Base-by-base conservation (phyloP, 2,329 filamentous ascomycete species). In the Bipolaris bicolor region DNA sequence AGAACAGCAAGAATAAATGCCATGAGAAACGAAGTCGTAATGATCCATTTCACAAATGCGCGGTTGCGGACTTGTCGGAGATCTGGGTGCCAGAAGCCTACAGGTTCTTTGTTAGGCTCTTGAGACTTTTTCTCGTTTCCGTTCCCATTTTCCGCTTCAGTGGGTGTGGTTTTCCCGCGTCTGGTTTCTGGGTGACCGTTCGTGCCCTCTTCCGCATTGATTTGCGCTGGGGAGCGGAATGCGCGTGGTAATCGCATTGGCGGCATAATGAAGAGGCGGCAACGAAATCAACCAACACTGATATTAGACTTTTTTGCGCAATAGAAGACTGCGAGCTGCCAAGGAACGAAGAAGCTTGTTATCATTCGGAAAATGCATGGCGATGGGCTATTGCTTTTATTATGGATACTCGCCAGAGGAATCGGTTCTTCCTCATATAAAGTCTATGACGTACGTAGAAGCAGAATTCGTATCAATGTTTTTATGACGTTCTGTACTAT, bases 1-100 rank as follows among this genome's bases (percentile, higher is more conserved):
- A 89, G 69, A 3, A 87, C 78, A 10, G 63, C 75, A 5, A 88
- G 71, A 45, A 88, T 83, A 64, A 86, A 87, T 3, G 77, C 63
- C 68, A 83, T 83, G 5, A 89, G 76, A 6, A 85, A 77, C 1
- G 81, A 61, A 5, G 83, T 80, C 0, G 78, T 80, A 36, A 77
- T 59, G 3, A 62, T 62, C 79, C 78, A 80, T 72, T 79, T 79
- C 10, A 51, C 57, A 24, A 79, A 70, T 1, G 78, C 77, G 44
- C 76, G 74, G 24, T 72, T 71, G 3, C 78, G 71, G 1, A 79
- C 77, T 56, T 77, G 69, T 18, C 71, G 70, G 16, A 80, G 62
- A 6, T 71, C 67, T 1, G 72, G 74, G 57, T 82, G 71, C 75
- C 78, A 83, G 56, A 83, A 81, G 3, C 80, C 80, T 0, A 83